Evolutionary conservation across 306 rosid genomes (phyloP), one percentile per base, ranked within the genome.

Genomic region (Gleditsia sinensis): DNA sequence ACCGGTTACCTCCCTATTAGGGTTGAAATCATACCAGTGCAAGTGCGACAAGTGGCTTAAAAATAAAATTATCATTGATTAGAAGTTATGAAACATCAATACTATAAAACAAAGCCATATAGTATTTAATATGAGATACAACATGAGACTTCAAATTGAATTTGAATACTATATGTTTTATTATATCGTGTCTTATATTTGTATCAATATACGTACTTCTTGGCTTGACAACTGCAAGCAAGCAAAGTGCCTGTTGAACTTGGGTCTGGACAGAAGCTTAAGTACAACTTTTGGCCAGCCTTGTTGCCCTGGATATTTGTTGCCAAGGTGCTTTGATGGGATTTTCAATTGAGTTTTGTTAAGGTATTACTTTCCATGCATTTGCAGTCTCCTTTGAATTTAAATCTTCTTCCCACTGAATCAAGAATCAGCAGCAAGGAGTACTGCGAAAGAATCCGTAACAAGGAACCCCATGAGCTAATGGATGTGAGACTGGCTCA

Each of bases 401-500:
- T 92, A 75, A 87, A 88, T 57, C 83, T 94, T 34, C 90, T 92
- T 66, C 80, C 84, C 20, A 23, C 71, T 43, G 92, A 88, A 74
- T 90, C 97, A 50, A 84, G 99, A 84, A 87, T 94, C 74, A 86
- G 94, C 78, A 66, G 84, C 58, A 83, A 80, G 78, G 91, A 90
- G 13, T 94, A 87, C 79, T 78, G 80, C 23, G 92, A 88, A 48
- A 84, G 69, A 67, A 23, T 92, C 33, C 33, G 8, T 5, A 83
- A 77, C 19, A 86, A 83, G 20, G 91, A 88, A 81, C 82, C 88
- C 2, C 93, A 90, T 57, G 88, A 92, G 40, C 71, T 94, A 65
- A 72, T 94, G 6, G 99, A 94, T 11, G 97, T 94, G 56, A 88
- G 97, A 63, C 99, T 96, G 0, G 87, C 83, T 46, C 96, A 87